Conservation (phyloP, 306 rosid genomes). For the Vachellia pachyceras region DNA sequence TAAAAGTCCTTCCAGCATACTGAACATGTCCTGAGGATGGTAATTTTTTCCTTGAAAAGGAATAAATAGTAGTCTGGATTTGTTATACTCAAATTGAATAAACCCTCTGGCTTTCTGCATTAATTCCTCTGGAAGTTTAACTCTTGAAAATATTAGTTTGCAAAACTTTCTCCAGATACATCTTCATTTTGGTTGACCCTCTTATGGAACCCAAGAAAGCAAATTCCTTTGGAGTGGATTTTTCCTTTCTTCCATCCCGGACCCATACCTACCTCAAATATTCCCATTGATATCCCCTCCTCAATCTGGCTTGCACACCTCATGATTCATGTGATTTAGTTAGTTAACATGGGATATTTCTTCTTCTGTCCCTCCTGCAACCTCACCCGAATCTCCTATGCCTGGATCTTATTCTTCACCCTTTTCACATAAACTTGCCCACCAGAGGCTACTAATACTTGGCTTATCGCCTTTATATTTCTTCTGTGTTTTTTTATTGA, state of each 20-base stretch:
- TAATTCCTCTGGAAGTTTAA: background rate
- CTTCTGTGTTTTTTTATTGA: conserved; percentile 24
- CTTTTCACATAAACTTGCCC: background rate
- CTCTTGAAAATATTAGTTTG: conserved; percentile 10
- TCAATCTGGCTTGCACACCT: background rate
- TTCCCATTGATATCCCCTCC: too few relatives aligned
- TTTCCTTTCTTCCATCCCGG: background rate
- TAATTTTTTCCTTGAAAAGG: conserved; percentile 6
- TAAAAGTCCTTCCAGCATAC: background rate
- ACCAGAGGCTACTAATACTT: background rate
- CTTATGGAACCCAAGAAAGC: background rate
- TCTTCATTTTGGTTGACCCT: conserved; percentile 14
- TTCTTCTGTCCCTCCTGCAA: background rate
- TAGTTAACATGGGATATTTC: background rate
- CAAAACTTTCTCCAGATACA: conserved; percentile 1
- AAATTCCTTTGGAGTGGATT: too few relatives aligned
- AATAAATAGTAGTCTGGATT: background rate
- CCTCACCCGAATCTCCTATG: background rate
- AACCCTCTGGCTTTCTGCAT: background rate
- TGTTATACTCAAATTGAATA: conserved; percentile 30
- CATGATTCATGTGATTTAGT: background rate
- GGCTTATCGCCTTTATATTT: background rate
- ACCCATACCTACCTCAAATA: too few relatives aligned
- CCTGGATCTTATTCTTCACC: background rate
- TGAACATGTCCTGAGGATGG: conserved; percentile 22